Evolutionary conservation across 805 yeast genomes (phyloP), one percentile per base, ranked within the genome.

Genomic region (Metschnikowia matae): DNA sequence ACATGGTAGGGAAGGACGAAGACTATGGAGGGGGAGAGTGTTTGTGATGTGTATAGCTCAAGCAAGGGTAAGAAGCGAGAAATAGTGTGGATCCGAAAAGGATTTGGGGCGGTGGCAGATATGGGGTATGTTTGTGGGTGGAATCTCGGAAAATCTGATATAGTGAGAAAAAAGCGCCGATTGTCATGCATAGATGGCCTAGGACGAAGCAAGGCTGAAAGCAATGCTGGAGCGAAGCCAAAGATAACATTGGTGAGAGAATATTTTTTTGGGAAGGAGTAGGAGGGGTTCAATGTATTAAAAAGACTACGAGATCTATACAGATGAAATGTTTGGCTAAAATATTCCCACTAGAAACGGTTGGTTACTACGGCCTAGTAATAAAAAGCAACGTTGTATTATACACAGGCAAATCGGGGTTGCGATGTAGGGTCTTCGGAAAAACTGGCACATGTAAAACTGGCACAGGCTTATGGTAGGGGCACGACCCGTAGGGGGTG

Each of bases 1-100:
- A 52, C 64, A 61, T 62, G 40, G 33, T 26, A 35, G 10, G 17
- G 13, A 17, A 4, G 11, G 13, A 6, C 7, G 20, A 6, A 17
- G 29, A 26, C 29, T 26, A 26, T 26, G 29, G 29, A 8, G 10
- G 11, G 13, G 11, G 29, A 0, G 29, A 8, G 29, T 8, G 29
- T 8, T 8, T 26, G 29, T 26, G 11, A 4, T 8, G 29, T 26
- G 5, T 26, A 26, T 8, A 26, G 11, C 11, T 26, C 8, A 8
- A 26, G 29, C 29, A 26, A 26, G 11, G 29, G 29, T 26, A 26
- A 11, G 29, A 26, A 26, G 29, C 29, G 41, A 29, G 18, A 15
- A 10, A 23, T 17, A 11, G 41, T 23, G 26, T 31, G 23, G 38
- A 26, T 18, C 10, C 13, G 43, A 40, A 34, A 14, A n/a, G 40